Evolutionary conservation across 2,329 filamentous ascomycete genomes (phyloP).

Genomic region (Aspergillus sp.): DNA sequence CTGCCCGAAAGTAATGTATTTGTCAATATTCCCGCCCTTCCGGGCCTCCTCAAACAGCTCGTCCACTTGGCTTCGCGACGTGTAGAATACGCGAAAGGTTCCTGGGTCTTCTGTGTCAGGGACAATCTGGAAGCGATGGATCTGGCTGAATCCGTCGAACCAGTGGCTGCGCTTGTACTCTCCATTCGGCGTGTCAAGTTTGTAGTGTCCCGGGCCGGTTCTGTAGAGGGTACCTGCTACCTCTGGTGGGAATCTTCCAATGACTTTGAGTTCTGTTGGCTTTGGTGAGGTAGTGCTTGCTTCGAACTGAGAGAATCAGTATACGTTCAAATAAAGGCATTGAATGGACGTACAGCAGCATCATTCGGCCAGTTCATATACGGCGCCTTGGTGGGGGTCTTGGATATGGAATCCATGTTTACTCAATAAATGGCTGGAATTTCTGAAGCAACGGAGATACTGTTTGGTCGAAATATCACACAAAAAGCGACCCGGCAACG

Average conservation of each 20-base stretch:
- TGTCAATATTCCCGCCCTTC: slow-evolving; percentile 53
- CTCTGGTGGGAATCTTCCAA: neutral
- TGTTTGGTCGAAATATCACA: no score
- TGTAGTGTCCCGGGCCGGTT: slow-evolving; percentile 67
- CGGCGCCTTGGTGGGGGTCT: no score
- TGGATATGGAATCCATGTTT: no score
- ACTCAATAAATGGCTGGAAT: no score
- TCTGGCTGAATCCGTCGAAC: slow-evolving; percentile 72
- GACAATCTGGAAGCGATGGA: slow-evolving; percentile 59
- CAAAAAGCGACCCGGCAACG: no score
- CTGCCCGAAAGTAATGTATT: slow-evolving; percentile 65
- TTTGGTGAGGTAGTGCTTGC: neutral
- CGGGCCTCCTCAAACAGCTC: slow-evolving; percentile 60
- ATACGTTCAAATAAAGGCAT: no score
- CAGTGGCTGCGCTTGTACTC: slow-evolving; percentile 66
- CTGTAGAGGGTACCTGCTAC: slow-evolving; percentile 28
- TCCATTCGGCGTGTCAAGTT: slow-evolving; percentile 51
- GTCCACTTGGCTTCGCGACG: slow-evolving; percentile 66
- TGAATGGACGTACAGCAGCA: no score
- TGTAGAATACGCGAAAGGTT: slow-evolving; percentile 59
- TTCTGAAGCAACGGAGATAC: no score
- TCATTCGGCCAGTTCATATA: no score
- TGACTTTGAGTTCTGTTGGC: neutral
- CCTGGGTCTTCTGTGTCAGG: slow-evolving; percentile 12
- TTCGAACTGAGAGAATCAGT: neutral